A percentile compares a stretch with the other conserved stretches of the same genome.
Conservation (phyloP, 1,139 yeast species). For the Kodamaea suecica region DNA sequence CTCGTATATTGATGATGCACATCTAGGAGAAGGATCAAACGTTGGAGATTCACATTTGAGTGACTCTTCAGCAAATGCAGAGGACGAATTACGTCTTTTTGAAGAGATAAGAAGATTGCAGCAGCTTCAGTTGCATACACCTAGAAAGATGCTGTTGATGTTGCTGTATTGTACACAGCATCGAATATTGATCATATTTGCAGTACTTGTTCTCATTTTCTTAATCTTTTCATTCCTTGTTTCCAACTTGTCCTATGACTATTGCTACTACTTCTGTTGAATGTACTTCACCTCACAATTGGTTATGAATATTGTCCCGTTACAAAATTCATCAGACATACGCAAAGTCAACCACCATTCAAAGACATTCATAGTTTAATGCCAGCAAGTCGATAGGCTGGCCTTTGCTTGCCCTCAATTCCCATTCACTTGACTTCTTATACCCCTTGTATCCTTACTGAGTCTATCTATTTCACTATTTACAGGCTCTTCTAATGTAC, state of each 20-base stretch:
- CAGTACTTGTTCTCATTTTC: conserved; percentile 4
- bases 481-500: conserved; percentile 10
- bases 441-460: conserved; percentile 1
- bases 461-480: conserved; percentile 9
- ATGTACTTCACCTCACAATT: no score
- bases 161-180: not conserved
- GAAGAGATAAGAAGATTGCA: conserved; percentile 6
- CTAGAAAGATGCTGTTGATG: not conserved
- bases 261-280: conserved; percentile 39
- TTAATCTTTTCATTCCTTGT: conserved; percentile 20
- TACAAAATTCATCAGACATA: no score
- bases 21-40: no score
- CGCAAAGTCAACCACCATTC: no score
- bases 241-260: conserved; percentile 32
- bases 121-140: conserved; percentile 2
- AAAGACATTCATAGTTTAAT: no score
- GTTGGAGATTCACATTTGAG: conserved; percentile 1
- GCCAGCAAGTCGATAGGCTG: no score
- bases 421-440: conserved; percentile 2
- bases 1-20: not conserved
- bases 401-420: no score
- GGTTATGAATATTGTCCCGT: no score
- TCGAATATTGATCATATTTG: not conserved
- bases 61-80: not conserved
- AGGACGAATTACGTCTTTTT: conserved; percentile 6